These are phyloP conservation scores for Rhizopus microsporus DNA, from an alignment of 371 early-diverging fungal genomes.

Conservation along the genomic window DNA sequence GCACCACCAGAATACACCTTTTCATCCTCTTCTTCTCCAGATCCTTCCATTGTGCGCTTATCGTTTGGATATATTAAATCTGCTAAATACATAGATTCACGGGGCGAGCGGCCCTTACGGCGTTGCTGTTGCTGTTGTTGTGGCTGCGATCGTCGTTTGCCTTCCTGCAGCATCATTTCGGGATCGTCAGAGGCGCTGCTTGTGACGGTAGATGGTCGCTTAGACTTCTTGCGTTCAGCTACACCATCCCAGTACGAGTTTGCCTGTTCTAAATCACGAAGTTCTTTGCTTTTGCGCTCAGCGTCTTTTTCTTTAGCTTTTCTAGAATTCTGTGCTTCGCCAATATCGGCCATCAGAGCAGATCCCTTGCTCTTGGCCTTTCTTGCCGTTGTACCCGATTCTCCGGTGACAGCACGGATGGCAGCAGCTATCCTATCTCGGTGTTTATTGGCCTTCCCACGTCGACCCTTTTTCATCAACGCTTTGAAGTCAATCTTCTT, in stretches of 20 bases:
- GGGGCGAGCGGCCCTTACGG: constrained; percentile 35
- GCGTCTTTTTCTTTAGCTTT: constrained; percentile 51
- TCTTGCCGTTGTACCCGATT: constrained; percentile 23
- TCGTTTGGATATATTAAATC: constrained; percentile 8
- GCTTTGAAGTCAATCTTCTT: constrained; percentile 83
- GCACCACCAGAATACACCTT: constrained; percentile 35
- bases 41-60: not conserved
- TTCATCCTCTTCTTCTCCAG: constrained; percentile 28
- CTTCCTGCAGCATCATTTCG: constrained; percentile 15
- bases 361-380: constrained; percentile 64
- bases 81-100: constrained; percentile 11
- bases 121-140: constrained; percentile 7
- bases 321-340: constrained; percentile 56
- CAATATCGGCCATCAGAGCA: constrained; percentile 65
- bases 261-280: constrained; percentile 45
- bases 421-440: constrained; percentile 49
- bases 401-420: constrained; percentile 43
- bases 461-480: constrained; percentile 56
- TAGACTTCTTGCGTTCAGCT: constrained; percentile 35
- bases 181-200: constrained; percentile 25
- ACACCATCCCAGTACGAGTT: constrained; percentile 45
- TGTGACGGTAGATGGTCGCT: constrained; percentile 12
- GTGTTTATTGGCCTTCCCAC: constrained; percentile 47
- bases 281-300: constrained; percentile 44
- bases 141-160: not conserved